Base-by-base conservation (phyloP, 805 yeast genomes). In the Ogataea pilisensis region DNA sequence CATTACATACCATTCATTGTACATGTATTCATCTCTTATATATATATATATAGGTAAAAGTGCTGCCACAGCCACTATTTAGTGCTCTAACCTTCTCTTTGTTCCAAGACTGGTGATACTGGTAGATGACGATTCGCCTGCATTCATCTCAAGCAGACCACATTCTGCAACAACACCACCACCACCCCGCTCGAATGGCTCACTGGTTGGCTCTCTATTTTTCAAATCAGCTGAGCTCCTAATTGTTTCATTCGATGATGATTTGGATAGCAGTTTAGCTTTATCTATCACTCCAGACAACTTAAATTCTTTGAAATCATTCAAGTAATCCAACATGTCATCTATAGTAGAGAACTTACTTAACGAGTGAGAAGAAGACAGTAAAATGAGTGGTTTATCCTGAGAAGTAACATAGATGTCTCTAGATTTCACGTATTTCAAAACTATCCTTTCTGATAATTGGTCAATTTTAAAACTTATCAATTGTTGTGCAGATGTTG, bases 321-420 rank as follows among this genome's bases (percentile, higher is more conserved):
- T 45, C 17, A 49, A 29, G 18, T 35, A 31, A 8, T 33, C 31
- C 14, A 45, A 16, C 14, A 43, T 19, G 9, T 41, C 35, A 11
- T 38, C 41, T 13, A 51, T 24, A 5, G 14, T 33, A 31, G n/a
- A n/a, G n/a, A n/a, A n/a, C n/a, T n/a, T n/a, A n/a, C n/a, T n/a
- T n/a, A n/a, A n/a, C n/a, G n/a, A n/a, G n/a, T n/a, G n/a, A n/a
- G n/a, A n/a, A n/a, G n/a, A n/a, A n/a, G n/a, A n/a, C n/a, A n/a
- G n/a, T 12, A 27, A 14, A 13, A 27, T 22, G 9, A 54, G 39
- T 11, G 51, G 49, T n/a, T 19, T 39, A 19, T 54, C 58, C 21
- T 44, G 46, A 14, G 43, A 34, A 5, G 44, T 39, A n/a, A 55
- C 41, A 30, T 32, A 45, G 4, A 57, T 39, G 18, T 52, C 57